These are phyloP conservation scores for Candida nitratophila DNA, from an alignment of 805 yeast genomes.

Conservation along the genomic window DNA sequence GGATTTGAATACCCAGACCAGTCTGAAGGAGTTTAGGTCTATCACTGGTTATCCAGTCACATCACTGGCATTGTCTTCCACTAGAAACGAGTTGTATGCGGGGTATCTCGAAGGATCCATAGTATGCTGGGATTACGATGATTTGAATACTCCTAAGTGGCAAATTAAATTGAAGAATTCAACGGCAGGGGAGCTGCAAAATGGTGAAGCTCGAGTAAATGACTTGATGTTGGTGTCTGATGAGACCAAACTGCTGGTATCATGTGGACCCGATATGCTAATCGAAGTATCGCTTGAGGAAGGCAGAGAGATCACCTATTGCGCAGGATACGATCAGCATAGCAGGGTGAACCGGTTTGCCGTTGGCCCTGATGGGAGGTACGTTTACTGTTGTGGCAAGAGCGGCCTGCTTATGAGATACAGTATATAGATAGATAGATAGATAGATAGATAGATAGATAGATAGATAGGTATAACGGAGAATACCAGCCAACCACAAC, in stretches of 20 bases:
- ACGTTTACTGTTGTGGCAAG: constrained; percentile 2
- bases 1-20: constrained; percentile 28
- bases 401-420: not conserved
- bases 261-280: not conserved
- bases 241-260: not conserved
- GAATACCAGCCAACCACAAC: no score
- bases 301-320: not conserved
- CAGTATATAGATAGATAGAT: not conserved
- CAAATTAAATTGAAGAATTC: constrained; percentile 1
- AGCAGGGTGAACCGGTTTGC: not conserved
- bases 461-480: not conserved
- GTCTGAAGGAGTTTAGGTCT: constrained; percentile 15
- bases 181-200: not conserved
- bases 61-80: constrained; percentile 2
- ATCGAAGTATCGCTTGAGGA: not conserved
- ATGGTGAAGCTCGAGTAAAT: not conserved
- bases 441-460: not conserved
- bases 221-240: not conserved
- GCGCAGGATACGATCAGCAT: constrained; percentile 1
- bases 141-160: constrained; percentile 8
- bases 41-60: constrained; percentile 7
- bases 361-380: not conserved
- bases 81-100: constrained; percentile 4
- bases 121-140: constrained; percentile 3
- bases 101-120: constrained; percentile 16